These are phyloP conservation scores for Gnaphalium uliginosum DNA, from an alignment of 129 eudicot species.

Conservation along the genomic window DNA sequence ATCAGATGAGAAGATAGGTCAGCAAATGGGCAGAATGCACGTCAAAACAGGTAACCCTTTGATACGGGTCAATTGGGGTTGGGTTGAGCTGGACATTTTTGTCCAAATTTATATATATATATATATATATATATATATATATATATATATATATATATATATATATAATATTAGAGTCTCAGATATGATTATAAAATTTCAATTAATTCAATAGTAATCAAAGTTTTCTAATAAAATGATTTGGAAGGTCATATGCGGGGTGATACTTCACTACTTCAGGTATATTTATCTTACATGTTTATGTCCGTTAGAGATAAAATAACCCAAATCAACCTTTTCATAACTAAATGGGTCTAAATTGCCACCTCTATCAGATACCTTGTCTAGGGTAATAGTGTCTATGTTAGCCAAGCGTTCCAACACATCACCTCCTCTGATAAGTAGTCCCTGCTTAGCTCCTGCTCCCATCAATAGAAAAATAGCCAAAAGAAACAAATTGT, in stretches of 20 bases:
- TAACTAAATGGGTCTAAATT: neutral
- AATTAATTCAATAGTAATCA: neutral
- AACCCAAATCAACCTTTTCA: neutral
- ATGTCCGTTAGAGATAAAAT: neutral
- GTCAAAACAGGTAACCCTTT: neutral
- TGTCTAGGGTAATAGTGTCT: slow-evolving; percentile 72
- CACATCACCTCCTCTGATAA: slow-evolving; percentile 95
- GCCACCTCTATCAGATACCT: slow-evolving; percentile 42
- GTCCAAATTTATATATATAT: too few species aligned
- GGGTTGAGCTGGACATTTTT: neutral
- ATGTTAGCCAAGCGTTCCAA: slow-evolving; percentile 87
- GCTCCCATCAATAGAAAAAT: slow-evolving; percentile 19
- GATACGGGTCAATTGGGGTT: neutral
- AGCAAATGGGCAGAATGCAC: slow-evolving; percentile 5
- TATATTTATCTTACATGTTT: neutral
- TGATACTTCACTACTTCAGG: too few species aligned
- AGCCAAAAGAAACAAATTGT: neutral
- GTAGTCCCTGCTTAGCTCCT: slow-evolving; percentile 97
- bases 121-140: too few species aligned
- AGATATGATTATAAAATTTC: neutral
- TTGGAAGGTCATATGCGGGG: neutral
- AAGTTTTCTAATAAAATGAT: neutral
- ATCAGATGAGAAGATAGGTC: slow-evolving; percentile 30
- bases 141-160: too few species aligned
- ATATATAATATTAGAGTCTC: neutral